phyloP scores from a whole-genome alignment of 1,139 yeast genomes.

The Meyerozyma smithsonii region DNA sequence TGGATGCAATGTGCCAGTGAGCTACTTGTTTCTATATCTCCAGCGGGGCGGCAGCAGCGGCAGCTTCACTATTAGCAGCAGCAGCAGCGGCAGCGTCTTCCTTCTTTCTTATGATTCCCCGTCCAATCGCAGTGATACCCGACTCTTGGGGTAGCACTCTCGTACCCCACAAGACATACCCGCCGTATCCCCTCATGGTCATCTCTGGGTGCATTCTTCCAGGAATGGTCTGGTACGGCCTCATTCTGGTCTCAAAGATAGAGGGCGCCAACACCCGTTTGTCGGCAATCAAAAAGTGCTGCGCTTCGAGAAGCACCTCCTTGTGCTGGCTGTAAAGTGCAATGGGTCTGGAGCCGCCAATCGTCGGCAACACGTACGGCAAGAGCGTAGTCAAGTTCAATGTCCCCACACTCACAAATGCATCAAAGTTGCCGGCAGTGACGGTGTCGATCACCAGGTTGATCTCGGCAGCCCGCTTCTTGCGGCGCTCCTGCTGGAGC shows the following conservation, averaged over 20 bases:
- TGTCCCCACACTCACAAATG: slow-evolving; percentile 67
- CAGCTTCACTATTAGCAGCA: slow-evolving; percentile 3
- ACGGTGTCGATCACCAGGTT: slow-evolving; percentile 51
- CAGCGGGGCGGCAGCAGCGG: too few species aligned
- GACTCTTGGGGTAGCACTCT: slow-evolving; percentile 69
- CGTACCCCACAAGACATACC: slow-evolving; percentile 76
- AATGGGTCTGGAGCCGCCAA: slow-evolving; percentile 87
- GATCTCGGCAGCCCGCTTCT: slow-evolving; percentile 52
- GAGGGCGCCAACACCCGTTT: slow-evolving; percentile 77
- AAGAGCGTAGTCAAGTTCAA: slow-evolving; percentile 64
- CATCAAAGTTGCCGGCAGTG: slow-evolving; percentile 63
- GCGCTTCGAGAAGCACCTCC: slow-evolving; percentile 70
- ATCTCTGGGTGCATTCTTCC: slow-evolving; percentile 93
- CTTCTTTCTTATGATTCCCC: slow-evolving; percentile 40
- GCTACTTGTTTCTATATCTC: slow-evolving; percentile 2
- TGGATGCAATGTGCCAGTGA: neutral
- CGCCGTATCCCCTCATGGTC: slow-evolving; percentile 94
- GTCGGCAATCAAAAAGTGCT: slow-evolving; percentile 63
- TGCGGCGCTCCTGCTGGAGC: slow-evolving; percentile 64
- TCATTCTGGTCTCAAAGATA: slow-evolving; percentile 73
- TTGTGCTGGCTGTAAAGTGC: slow-evolving; percentile 79
- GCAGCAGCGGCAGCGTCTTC: slow-evolving; percentile 18
- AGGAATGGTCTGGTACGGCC: slow-evolving; percentile 87
- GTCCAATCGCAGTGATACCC: slow-evolving; percentile 51
- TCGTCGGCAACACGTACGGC: slow-evolving; percentile 53